These are phyloP conservation scores for Rhizopogon sp. DNA, from an alignment of 768 basidiomycete species.

Conservation along the genomic window DNA sequence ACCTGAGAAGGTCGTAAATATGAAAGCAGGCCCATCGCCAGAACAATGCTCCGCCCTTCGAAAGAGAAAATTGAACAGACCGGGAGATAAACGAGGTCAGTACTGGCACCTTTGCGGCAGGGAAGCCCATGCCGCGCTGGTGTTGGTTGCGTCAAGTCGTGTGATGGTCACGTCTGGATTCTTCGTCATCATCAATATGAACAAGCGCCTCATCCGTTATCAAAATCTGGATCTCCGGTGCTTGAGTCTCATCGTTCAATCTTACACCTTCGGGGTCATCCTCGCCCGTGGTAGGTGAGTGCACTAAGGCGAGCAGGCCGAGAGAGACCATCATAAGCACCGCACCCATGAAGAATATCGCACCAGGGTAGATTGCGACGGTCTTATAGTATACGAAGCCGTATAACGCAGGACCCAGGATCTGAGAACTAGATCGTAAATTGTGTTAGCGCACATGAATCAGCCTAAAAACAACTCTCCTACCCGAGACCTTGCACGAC, in stretches of 20 bases:
- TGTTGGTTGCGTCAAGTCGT: not conserved
- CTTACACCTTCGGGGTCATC: not conserved
- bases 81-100: too few relatives aligned
- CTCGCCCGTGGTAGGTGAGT: conserved; percentile 24
- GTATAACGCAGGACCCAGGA: conserved; percentile 69
- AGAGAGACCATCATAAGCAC: conserved; percentile 37
- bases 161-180: not conserved
- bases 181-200: conserved; percentile 1
- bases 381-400: conserved; percentile 69
- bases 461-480: conserved; percentile 8
- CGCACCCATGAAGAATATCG: conserved; percentile 60
- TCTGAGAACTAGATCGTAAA: conserved; percentile 43
- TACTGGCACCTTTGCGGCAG: too few relatives aligned
- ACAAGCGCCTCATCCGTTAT: conserved; percentile 1
- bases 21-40: too few relatives aligned
- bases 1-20: too few relatives aligned
- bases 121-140: too few relatives aligned
- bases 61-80: too few relatives aligned
- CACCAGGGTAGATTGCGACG: conserved; percentile 61
- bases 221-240: not conserved
- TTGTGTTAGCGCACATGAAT: not conserved
- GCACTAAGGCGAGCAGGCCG: conserved; percentile 42
- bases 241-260: not conserved
- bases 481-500: conserved; percentile 69
- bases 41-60: too few relatives aligned